phyloP scores from a whole-genome alignment of 768 basidiomycete genomes.

The Russula olivacea region DNA sequence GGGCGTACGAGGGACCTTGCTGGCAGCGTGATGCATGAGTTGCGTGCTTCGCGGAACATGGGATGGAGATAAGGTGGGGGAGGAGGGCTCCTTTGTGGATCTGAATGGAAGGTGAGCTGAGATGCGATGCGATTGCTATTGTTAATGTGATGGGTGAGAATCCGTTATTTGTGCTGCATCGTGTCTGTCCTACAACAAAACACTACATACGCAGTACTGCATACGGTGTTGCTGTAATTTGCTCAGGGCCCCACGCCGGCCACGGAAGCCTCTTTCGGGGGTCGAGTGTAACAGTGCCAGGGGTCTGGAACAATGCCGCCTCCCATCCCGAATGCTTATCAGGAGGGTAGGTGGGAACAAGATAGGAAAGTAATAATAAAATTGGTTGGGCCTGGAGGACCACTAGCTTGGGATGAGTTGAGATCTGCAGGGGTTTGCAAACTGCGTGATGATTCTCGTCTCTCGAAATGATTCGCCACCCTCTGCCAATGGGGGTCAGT shows the following conservation, averaged over 20 bases:
- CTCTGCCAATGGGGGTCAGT: too few relatives aligned
- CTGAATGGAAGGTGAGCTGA: too few relatives aligned
- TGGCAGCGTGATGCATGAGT: background rate
- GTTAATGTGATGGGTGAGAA: too few relatives aligned
- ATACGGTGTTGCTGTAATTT: background rate
- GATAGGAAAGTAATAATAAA: too few relatives aligned
- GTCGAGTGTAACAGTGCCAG: too few relatives aligned
- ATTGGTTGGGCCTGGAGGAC: background rate
- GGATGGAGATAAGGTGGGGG: conserved; percentile 16
- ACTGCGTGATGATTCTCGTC: background rate
- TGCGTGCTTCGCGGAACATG: conserved; percentile 21
- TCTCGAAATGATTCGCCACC: background rate
- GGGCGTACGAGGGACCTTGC: background rate
- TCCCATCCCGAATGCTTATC: too few relatives aligned
- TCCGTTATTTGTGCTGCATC: background rate
- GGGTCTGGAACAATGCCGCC: background rate
- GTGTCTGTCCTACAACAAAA: background rate
- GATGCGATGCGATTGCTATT: background rate
- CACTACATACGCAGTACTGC: background rate
- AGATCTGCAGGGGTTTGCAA: background rate
- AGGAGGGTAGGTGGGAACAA: too few relatives aligned
- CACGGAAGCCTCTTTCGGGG: background rate
- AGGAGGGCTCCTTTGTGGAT: background rate
- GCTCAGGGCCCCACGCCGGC: background rate
- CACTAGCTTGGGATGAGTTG: background rate